Conservation (phyloP, 192 early-diverging fungal species). For the Endogone sp. region DNA sequence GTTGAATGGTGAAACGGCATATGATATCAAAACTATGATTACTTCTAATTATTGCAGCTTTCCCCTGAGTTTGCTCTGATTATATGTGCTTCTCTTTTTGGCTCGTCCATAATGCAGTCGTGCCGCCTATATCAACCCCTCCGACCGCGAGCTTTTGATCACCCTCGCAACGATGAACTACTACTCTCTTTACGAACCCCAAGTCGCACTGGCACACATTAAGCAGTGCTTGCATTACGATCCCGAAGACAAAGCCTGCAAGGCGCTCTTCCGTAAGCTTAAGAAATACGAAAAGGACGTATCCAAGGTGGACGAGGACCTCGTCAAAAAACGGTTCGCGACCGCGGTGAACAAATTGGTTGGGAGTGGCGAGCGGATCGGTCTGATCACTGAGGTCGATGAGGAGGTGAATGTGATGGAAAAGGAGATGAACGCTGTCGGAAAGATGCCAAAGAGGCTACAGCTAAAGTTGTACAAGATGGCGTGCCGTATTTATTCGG, state of each 20-base stretch:
- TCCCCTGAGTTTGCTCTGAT: neutral
- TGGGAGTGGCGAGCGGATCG: constrained; percentile 25
- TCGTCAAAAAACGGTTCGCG: constrained; percentile 54
- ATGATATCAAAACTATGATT: neutral
- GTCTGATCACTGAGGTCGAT: constrained; percentile 29
- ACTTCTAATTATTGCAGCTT: neutral
- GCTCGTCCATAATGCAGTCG: too few relatives aligned
- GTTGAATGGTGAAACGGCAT: neutral
- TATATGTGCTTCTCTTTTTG: constrained; percentile 27
- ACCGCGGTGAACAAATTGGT: constrained; percentile 53
- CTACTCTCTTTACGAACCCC: constrained; percentile 62
- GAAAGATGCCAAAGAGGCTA: too few relatives aligned
- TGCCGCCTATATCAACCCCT: constrained; percentile 69
- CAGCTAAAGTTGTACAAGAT: neutral
- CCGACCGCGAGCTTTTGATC: constrained; percentile 55
- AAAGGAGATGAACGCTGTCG: too few relatives aligned
- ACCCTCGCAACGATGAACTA: constrained; percentile 71
- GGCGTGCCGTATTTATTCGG: neutral
- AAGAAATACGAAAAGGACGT: constrained; percentile 76
- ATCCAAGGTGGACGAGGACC: constrained; percentile 49
- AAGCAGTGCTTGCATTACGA: constrained; percentile 89
- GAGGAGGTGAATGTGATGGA: constrained; percentile 14
- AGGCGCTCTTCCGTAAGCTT: constrained; percentile 62
- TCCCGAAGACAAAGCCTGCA: constrained; percentile 90
- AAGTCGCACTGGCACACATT: constrained; percentile 60